Base-by-base conservation (phyloP, 352 stramenopile genomes). In the Thalassiosira mediterranea region DNA sequence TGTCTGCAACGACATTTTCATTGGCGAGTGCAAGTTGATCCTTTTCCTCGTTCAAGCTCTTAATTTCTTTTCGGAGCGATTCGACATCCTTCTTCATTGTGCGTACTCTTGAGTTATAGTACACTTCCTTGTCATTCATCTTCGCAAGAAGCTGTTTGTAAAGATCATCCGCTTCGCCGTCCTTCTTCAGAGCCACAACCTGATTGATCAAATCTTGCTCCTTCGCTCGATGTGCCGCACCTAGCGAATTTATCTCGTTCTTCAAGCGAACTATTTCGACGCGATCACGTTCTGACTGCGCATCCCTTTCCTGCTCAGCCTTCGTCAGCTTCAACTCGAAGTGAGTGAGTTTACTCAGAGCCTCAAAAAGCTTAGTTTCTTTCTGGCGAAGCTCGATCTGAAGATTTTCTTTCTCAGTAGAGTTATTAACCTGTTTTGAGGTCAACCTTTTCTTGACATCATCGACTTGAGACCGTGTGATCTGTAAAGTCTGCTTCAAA, bases 91-190 rank as follows among this genome's bases (percentile, higher is more conserved):
- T 38, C 40, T 47, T 64, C 56, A 81, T 71, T 19, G 47, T 51
- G 44, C 52, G 37, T 5, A 72, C 49, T 37, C 44, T 26, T 57
- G 44, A 51, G 42, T 81, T 48, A 28, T 69, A 72, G 26, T 76
- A 17, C 19, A 67, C 40, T 57, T 78, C 74, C 54, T 57, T 78
- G n/a, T 46, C 66, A 26, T 83, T 71, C 59, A 76, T 66, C 57
- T 81, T 68, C 15, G 53, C 48, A 1, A 80, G 28, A 10, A 75
- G 49, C 48, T 80, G 57, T 61, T 61, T 66, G 44, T 75, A 74
- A 11, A 75, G 47, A 25, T 61, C 37, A 29, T 66, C 63, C 2
- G 52, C 28, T 0, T 72, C 60, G 32, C 51, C 51, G 53, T 72
- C 59, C 34, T 72, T 42, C 28, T 75, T 49, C 21, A 77, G 61